A percentile compares a stretch with the other conserved stretches of the same genome.
These are phyloP conservation scores for Backusella macrospora DNA, from an alignment of 192 early-diverging fungal genomes.

Conservation along the genomic window DNA sequence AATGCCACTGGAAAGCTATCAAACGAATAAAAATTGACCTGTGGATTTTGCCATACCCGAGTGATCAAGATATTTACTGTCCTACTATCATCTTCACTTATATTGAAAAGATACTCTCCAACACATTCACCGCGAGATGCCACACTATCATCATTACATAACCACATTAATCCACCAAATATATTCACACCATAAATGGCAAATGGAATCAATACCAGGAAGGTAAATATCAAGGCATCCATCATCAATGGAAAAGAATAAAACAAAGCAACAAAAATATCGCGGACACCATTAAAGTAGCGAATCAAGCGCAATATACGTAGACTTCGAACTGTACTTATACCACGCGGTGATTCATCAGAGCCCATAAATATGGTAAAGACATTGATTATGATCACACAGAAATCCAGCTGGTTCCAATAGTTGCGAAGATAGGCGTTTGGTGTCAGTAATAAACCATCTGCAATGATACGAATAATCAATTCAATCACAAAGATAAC, in stretches of 20 bases:
- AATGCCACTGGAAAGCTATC: slow-evolving; percentile 53
- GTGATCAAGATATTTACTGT: slow-evolving; percentile 39
- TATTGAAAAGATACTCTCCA: slow-evolving; percentile 36
- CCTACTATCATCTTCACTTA: slow-evolving; percentile 16
- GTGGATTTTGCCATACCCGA: slow-evolving; percentile 58
- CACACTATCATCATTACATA: slow-evolving; percentile 44
- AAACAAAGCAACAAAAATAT: slow-evolving; percentile 38
- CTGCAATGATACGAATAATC: slow-evolving; percentile 54
- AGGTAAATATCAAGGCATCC: slow-evolving; percentile 51
- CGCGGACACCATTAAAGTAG: slow-evolving; percentile 35
- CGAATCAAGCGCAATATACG: slow-evolving; percentile 41
- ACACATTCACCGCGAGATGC: slow-evolving; percentile 35
- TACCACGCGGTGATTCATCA: slow-evolving; percentile 39
- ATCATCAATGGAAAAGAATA: slow-evolving; percentile 56
- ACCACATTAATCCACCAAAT: slow-evolving; percentile 51
- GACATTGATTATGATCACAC: slow-evolving; percentile 48
- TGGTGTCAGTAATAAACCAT: slow-evolving; percentile 56
- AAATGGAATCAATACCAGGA: slow-evolving; percentile 56
- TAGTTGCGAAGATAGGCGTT: slow-evolving; percentile 50
- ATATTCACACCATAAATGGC: slow-evolving; percentile 55
- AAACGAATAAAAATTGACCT: slow-evolving; percentile 48
- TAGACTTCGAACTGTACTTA: slow-evolving; percentile 52
- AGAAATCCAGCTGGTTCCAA: slow-evolving; percentile 60
- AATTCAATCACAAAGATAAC: slow-evolving; percentile 55
- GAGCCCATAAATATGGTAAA: slow-evolving; percentile 41